Evolutionary conservation across 768 basidiomycete genomes (phyloP), one percentile per base, ranked within the genome.

Genomic region (Phylloporus rhodoxanthus): DNA sequence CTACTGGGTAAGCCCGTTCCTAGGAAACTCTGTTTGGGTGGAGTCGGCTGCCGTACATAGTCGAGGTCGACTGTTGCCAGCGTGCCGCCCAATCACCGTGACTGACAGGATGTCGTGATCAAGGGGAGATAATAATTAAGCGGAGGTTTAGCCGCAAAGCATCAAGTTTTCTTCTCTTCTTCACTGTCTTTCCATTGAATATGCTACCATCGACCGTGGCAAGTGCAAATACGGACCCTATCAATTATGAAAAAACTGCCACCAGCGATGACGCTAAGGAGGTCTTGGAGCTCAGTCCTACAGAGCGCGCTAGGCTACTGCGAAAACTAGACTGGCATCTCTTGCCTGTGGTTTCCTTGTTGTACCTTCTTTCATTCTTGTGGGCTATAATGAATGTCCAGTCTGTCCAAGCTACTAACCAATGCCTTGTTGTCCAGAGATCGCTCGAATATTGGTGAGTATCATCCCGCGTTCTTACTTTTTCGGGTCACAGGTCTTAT

Each of bases 351-450:
- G 68, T 76, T 32, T 74, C 73, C 5, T 48, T 75, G 32, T 57
- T 77, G 10, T 76, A 75, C 49, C 61, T 77, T 34, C 63, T 75
- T 43, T 75, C 73, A 7, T 77, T 76, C 56, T 57, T 77, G 72
- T 75, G 52, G 65, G 74, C 69, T 43, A 4, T 21, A 2, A 7
- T 38, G 15, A 20, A 34, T 4, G 36, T 21, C 34, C 14, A 1
- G 17, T 8, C 30, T 10, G 8, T 21, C 19, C 13, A 1, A 9
- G 37, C 28, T 42, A 7, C 28, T 11, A 25, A 55, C 15, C 10
- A 7, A 45, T 6, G 2, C 21, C 26, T 21, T 14, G 25, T 39
- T 43, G 17, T 44, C 28, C 42, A 73, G 72, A 20, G 76, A 76
- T 57, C 70, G 76, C 17, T 61, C 72, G 40, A 77, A 75, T 57